These are phyloP conservation scores for Crithidia sp. DNA, from an alignment of 208 protist species.

Conservation along the genomic window DNA sequence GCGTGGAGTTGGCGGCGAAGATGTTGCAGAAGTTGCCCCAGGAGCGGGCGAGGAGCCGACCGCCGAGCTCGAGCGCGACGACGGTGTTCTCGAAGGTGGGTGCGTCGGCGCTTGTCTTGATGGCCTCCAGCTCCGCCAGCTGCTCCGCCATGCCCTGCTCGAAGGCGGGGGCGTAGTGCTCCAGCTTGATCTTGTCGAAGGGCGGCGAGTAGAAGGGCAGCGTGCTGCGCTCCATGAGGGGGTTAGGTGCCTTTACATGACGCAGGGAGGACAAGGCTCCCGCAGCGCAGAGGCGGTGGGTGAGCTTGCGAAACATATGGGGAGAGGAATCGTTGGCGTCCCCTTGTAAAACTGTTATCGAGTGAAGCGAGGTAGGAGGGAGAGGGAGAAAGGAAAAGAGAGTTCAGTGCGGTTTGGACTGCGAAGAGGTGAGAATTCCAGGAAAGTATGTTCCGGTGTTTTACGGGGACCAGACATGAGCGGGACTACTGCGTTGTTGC, in stretches of 20 bases:
- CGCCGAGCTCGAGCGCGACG: constrained; percentile 44
- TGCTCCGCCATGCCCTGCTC: constrained; percentile 54
- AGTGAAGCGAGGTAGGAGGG: too few relatives aligned
- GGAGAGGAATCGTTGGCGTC: too few relatives aligned
- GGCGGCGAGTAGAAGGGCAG: constrained; percentile 44
- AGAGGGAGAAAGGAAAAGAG: too few relatives aligned
- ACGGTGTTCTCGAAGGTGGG: constrained; percentile 68
- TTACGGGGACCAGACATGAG: too few relatives aligned
- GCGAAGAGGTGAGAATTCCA: too few relatives aligned
- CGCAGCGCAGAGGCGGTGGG: too few relatives aligned
- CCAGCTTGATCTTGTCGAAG: constrained; percentile 51
- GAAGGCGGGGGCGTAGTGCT: constrained; percentile 68
- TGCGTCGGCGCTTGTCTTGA: constrained; percentile 19
- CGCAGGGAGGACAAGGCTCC: too few relatives aligned
- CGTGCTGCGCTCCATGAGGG: constrained; percentile 44
- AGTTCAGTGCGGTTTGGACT: too few relatives aligned
- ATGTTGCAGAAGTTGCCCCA: constrained; percentile 45
- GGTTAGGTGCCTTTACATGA: constrained; percentile 21
- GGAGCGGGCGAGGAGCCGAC: constrained; percentile 29
- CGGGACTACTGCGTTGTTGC: too few relatives aligned
- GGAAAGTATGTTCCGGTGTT: too few relatives aligned
- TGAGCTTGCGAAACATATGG: too few relatives aligned
- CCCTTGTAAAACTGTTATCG: too few relatives aligned
- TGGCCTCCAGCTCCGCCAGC: constrained; percentile 43
- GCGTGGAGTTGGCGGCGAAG: constrained; percentile 39